Base-by-base conservation (phyloP, 2,329 filamentous ascomycete genomes). In the Fusarium sp. region DNA sequence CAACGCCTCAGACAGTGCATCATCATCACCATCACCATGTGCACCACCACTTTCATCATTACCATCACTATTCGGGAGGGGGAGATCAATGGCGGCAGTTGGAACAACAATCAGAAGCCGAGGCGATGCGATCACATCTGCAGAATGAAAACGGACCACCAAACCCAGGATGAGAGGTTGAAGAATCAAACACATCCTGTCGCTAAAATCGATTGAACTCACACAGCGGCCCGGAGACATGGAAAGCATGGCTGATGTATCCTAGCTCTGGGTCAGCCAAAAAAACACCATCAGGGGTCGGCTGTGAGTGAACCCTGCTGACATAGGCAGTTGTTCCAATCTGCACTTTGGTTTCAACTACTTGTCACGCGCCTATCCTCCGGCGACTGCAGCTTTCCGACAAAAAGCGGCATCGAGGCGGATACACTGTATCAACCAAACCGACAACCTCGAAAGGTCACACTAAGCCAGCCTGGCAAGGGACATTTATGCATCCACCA, bases 1-100 rank as follows among this genome's bases (percentile, higher is more conserved):
- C 62, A 5, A 35, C 65, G 1, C 59, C 52, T 4, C 65, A 68
- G 11, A 56, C 63, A 1, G 51, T 68, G 8, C 63, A 64, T 1
- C 59, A 65, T 7, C 63, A 65, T 0, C 63, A 65, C 4, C 63
- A 65, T 3, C 63, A 65, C 9, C 65, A 68, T 34, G 59, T 68
- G 0, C 65, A 68, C 9, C 65, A 68, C 7, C 57, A 68, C 10
- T 68, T 65, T 5, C 63, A 68, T 2, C 65, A 68, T 2, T 68
- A 68, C n/a, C 65, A 68, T 8, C 63, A 65, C 12, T 41, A 60
- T n/a, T 49, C 63, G 1, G 54, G 46, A 3, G 60, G 39, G 3
- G 54, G 47, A 11, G 63, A 65, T 9, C 50, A 53, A 9, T 65
- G 58, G 63, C 38, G 63, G 1, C 63, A 65, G 9, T 13, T 65